Evolutionary conservation across 805 yeast species (phyloP).

Genomic region (Candida jianshihensis): DNA sequence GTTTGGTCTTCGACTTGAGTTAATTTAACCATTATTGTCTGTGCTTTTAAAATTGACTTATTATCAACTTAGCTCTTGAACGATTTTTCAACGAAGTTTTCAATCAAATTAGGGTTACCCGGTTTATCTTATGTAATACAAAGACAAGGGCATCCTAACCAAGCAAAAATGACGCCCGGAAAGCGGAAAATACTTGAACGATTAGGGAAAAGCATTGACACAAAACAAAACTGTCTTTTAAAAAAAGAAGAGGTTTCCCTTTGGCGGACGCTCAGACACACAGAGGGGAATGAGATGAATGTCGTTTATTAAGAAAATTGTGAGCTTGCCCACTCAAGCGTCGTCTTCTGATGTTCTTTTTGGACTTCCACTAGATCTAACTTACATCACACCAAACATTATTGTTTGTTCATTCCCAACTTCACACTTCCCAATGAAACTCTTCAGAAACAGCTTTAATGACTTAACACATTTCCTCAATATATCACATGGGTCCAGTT

Average conservation of each 20-base stretch:
- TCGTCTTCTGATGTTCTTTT: slow-evolving; percentile 18
- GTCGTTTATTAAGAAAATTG: slow-evolving; percentile 3
- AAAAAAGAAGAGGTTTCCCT: too few species aligned
- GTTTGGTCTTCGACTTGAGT: slow-evolving; percentile 58
- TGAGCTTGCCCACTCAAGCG: slow-evolving; percentile 8
- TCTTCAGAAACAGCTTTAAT: slow-evolving; percentile 45
- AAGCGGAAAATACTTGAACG: too few species aligned
- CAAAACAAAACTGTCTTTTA: too few species aligned
- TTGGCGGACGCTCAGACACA: too few species aligned
- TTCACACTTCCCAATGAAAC: slow-evolving; percentile 30
- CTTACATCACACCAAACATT: slow-evolving; percentile 57
- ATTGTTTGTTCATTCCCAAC: slow-evolving; percentile 78
- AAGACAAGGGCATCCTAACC: too few species aligned
- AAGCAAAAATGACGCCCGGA: too few species aligned
- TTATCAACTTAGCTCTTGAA: too few species aligned
- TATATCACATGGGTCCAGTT: slow-evolving; percentile 40
- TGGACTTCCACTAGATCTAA: slow-evolving; percentile 46
- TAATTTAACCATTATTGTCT: slow-evolving; percentile 59
- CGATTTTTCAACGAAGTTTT: too few species aligned
- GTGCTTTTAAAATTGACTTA: not conserved
- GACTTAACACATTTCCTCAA: slow-evolving; percentile 46
- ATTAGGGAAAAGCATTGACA: too few species aligned
- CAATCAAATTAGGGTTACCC: too few species aligned
- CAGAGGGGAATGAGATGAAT: too few species aligned
- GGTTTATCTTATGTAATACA: too few species aligned